Evolutionary conservation across 2,329 filamentous ascomycete genomes (phyloP).

Genomic region (Cladosporium sp.): DNA sequence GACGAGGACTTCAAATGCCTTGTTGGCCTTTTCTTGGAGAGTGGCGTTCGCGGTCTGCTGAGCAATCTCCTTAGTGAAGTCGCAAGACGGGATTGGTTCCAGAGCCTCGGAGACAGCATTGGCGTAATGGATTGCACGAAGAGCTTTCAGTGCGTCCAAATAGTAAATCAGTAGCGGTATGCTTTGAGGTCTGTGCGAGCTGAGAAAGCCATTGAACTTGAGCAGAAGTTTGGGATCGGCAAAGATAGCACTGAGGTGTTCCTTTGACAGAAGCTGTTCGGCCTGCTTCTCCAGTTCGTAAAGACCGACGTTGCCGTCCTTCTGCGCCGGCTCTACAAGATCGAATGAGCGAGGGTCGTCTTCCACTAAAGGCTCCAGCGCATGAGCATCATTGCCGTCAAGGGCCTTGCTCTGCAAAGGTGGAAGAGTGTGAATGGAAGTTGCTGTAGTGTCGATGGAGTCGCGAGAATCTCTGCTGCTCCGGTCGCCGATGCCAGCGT

Average conservation of each 20-base stretch:
- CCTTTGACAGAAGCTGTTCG: constrained; percentile 58
- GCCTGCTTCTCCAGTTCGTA: constrained; percentile 60
- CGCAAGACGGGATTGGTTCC: constrained; percentile 48
- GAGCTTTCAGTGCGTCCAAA: constrained; percentile 62
- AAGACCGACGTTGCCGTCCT: constrained; percentile 20
- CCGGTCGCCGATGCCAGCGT: constrained; percentile 22
- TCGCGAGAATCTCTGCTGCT: constrained; percentile 31
- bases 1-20: constrained; percentile 59
- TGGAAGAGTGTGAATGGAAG: constrained; percentile 31
- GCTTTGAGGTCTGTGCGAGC: constrained; percentile 53
- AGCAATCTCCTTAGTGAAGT: constrained; percentile 49
- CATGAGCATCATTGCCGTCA: constrained; percentile 35
- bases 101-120: constrained; percentile 61
- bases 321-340: constrained; percentile 39
- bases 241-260: constrained; percentile 62
- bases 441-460: constrained; percentile 32
- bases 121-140: constrained; percentile 64
- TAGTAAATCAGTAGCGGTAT: constrained; percentile 65
- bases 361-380: constrained; percentile 44
- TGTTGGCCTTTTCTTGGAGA: constrained; percentile 57
- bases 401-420: constrained; percentile 41
- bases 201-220: constrained; percentile 62
- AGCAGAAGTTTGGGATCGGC: constrained; percentile 56
- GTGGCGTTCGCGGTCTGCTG: constrained; percentile 51
- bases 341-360: constrained; percentile 51